Evolutionary conservation across 352 stramenopile genomes (phyloP), one percentile per base, ranked within the genome.

Genomic region (Aphanomyces cochlioides): DNA sequence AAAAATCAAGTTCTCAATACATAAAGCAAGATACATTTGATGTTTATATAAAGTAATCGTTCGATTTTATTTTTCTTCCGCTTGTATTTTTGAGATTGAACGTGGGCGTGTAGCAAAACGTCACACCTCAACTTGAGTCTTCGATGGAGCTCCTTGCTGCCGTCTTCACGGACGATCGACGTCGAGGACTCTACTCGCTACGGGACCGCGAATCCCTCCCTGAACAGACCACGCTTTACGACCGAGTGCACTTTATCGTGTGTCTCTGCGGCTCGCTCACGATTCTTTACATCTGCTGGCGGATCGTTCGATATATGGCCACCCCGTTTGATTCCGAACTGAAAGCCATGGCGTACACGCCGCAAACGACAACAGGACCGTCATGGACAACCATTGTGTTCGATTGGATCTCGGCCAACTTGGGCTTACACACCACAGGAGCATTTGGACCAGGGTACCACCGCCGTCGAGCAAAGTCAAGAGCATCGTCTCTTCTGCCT

Each of bases 381-480:
- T 28, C 28, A 50, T 50, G 43, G 43, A 2, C 43, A 50, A n/a
- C 10, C 10, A 12, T 50, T n/a, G 10, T 50, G 10, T n/a, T n/a
- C 1, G 10, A 50, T 12, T 50, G 43, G 43, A 50, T 50, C 10
- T 12, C 17, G 43, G 17, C 43, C 17, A 12, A 50, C 43, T 50
- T 50, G 43, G 43, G 43, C 17, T n/a, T 50, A 2, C 10, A n/a
- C 10, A 3, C 43, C 43, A 12, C 43, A 12, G 56, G 28, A 2
- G 28, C 28, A 28, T 28, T 28, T 28, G 28, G 28, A 34, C 56
- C 19, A 15, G 7, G 4, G 19, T 21, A 63, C 19, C n/a, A 41
- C 56, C 56, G 56, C 28, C 56, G 56, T 38, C 56, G 56, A 34
- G 34, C 21, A 34, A 63, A 63, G 56, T 41, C 56, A 38, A 37